phyloP scores from a whole-genome alignment of 371 early-diverging fungal species.

The Gilbertella persicaria region DNA sequence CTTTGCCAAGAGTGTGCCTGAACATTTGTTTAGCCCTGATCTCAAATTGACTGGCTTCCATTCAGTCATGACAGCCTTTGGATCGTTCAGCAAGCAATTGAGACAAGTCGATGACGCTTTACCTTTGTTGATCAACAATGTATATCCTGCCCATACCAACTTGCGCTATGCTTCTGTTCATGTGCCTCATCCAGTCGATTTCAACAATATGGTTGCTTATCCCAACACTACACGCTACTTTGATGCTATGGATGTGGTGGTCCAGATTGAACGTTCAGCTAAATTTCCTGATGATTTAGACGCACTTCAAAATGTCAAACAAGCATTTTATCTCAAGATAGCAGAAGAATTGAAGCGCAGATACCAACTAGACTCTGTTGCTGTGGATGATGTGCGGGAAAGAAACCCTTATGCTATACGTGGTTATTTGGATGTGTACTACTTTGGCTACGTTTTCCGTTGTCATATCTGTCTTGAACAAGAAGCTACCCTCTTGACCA shows the following conservation, averaged over 20 bases:
- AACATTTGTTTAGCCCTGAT: slow-evolving; percentile 49
- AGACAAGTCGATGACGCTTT: slow-evolving; percentile 68
- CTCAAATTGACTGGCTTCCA: slow-evolving; percentile 67
- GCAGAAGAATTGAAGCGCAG: slow-evolving; percentile 53
- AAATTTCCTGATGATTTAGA: slow-evolving; percentile 90
- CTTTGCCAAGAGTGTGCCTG: slow-evolving; percentile 49
- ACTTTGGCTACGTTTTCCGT: slow-evolving; percentile 72
- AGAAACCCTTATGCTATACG: slow-evolving; percentile 50
- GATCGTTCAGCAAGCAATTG: slow-evolving; percentile 68
- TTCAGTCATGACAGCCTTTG: slow-evolving; percentile 69
- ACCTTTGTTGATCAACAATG: slow-evolving; percentile 75
- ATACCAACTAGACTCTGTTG: slow-evolving; percentile 34
- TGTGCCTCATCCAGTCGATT: slow-evolving; percentile 76
- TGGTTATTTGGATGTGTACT: slow-evolving; percentile 71
- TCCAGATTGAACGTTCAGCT: slow-evolving; percentile 82
- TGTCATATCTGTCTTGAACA: slow-evolving; percentile 74
- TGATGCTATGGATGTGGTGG: slow-evolving; percentile 74
- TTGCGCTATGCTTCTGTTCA: slow-evolving; percentile 79
- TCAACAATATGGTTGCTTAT: slow-evolving; percentile 37
- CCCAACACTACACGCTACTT: slow-evolving; percentile 64
- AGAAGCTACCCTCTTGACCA: slow-evolving; percentile 66
- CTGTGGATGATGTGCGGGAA: slow-evolving; percentile 46
- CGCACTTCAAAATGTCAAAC: slow-evolving; percentile 90
- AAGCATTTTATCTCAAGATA: slow-evolving; percentile 79
- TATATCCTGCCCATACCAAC: slow-evolving; percentile 66